Evolutionary conservation across 202 grass and related monocot genomes (phyloP).

Genomic region (Setaria italica): DNA sequence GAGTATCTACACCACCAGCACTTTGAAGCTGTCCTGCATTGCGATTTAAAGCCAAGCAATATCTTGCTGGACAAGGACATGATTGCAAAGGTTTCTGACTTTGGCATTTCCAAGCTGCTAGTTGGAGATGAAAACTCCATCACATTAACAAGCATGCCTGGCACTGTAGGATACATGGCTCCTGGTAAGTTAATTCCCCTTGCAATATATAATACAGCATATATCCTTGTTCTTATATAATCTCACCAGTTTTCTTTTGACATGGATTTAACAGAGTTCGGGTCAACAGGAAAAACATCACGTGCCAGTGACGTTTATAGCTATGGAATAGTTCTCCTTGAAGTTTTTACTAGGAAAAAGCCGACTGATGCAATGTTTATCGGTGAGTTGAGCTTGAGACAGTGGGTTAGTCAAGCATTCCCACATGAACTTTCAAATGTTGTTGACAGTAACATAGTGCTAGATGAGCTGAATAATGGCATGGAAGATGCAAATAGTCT

Average conservation of each 20-base stretch:
- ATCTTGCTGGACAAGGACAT: conserved; percentile 66
- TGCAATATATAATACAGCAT: neutral
- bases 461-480: neutral
- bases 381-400: conserved; percentile 51
- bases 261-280: conserved; percentile 48
- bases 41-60: conserved; percentile 71
- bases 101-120: conserved; percentile 65
- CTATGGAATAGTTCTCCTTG: conserved; percentile 62
- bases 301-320: conserved; percentile 56
- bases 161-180: conserved; percentile 71
- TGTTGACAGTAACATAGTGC: conserved; percentile 33
- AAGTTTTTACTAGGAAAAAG: conserved; percentile 61
- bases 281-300: conserved; percentile 57
- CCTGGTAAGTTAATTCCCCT: conserved; percentile 48
- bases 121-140: conserved; percentile 42
- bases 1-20: conserved; percentile 67
- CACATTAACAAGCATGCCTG: conserved; percentile 51
- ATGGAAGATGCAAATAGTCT: neutral
- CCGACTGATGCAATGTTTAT: conserved; percentile 62
- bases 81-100: conserved; percentile 64
- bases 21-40: conserved; percentile 62
- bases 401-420: conserved; percentile 66
- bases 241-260: conserved; percentile 21
- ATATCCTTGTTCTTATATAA: neutral
- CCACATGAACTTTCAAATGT: conserved; percentile 47